phyloP scores from a whole-genome alignment of 306 rosid species.

The Crotalaria pallida region DNA sequence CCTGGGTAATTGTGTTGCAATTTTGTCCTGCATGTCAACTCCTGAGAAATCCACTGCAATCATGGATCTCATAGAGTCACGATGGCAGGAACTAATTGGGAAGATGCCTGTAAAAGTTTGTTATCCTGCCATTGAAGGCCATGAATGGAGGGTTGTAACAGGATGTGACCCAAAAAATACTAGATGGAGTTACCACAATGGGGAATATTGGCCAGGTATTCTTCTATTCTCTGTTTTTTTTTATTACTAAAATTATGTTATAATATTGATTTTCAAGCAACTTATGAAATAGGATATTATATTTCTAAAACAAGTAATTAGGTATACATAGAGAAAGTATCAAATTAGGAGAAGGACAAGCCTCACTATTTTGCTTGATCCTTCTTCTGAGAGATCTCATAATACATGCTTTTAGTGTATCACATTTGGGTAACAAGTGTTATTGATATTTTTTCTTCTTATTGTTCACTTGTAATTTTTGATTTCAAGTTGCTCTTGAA shows the following conservation, averaged over 20 bases:
- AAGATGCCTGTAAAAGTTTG: conserved; percentile 87
- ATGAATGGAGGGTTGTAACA: conserved; percentile 67
- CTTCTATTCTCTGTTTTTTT: too few species aligned
- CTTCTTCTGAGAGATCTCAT: too few species aligned
- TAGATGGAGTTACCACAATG: conserved; percentile 92
- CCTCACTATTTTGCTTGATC: too few species aligned
- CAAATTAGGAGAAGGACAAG: too few species aligned
- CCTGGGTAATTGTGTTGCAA: conserved; percentile 82
- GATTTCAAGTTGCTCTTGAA: too few species aligned
- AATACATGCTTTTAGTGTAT: too few species aligned
- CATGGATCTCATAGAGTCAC: conserved; percentile 88
- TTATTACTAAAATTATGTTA: not conserved
- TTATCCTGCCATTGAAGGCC: conserved; percentile 79
- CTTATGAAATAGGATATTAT: not conserved
- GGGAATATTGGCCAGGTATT: conserved; percentile 92
- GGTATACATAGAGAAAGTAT: not conserved
- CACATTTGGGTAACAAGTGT: too few species aligned
- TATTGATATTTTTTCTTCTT: too few species aligned
- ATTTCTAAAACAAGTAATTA: not conserved
- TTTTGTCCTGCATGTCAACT: conserved; percentile 82
- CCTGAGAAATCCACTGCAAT: conserved; percentile 77
- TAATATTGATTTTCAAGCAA: not conserved
- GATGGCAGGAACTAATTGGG: conserved; percentile 81
- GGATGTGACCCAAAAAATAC: conserved; percentile 88
- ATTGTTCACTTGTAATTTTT: too few species aligned